A percentile compares a stretch with the other conserved stretches of the same genome.
Conservation (phyloP, 345 rosid genomes). For the Salix dunnii region DNA sequence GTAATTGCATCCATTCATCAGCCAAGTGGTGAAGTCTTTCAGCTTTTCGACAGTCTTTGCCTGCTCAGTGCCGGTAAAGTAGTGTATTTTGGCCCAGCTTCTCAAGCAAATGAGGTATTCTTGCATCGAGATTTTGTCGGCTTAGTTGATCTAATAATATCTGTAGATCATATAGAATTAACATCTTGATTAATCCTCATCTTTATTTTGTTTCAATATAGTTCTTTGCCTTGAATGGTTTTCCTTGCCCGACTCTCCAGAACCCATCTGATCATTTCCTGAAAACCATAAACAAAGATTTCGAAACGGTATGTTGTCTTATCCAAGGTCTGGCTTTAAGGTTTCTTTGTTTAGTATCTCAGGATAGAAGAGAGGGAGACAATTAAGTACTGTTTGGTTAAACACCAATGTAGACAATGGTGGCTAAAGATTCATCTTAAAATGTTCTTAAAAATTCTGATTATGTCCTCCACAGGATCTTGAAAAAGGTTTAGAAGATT, state of each 20-base stretch:
- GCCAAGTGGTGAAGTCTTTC: constrained; percentile 23
- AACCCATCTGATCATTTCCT: constrained; percentile 52
- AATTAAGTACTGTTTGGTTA: not conserved
- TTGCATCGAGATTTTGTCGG: not conserved
- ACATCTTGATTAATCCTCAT: not conserved
- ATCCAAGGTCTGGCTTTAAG: no score
- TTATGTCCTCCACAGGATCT: constrained; percentile 29
- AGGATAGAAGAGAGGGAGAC: no score
- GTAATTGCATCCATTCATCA: constrained; percentile 28
- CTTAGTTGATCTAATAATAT: not conserved
- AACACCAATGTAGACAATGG: not conserved
- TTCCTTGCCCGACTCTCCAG: constrained; percentile 40
- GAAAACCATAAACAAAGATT: constrained; percentile 45
- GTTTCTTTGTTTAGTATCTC: not conserved
- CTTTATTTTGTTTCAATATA: not conserved
- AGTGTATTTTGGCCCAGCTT: constrained; percentile 23
- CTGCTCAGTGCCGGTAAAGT: constrained; percentile 24
- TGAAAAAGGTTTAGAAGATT: constrained; percentile 33
- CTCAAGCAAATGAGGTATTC: constrained; percentile 20
- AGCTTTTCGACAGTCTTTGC: constrained; percentile 22
- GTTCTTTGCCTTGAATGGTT: constrained; percentile 53
- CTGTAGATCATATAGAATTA: not conserved
- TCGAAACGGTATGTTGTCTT: constrained; percentile 27
- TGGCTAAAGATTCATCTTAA: not conserved
- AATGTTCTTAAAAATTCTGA: not conserved